These are phyloP conservation scores for barrel medic (Medicago truncatula) DNA, from an alignment of 306 rosid genomes.

Conservation along the genomic window MtrunA17r5.0-ANR NC_053042.1:13024001-13024500, in stretches of 20 bases:
- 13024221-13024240: background rate
- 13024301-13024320: constrained; percentile 61
- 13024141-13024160: constrained; percentile 59
- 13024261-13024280: background rate
- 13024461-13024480: constrained; percentile 14
- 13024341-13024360: constrained; percentile 52
- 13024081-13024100: constrained; percentile 48
- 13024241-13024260: background rate
- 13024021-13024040: constrained; percentile 73
- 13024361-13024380: constrained; percentile 41
- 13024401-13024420: background rate
- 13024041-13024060: constrained; percentile 70
- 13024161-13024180: constrained; percentile 18
- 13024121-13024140: constrained; percentile 55
- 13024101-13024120: constrained; percentile 54
- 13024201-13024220: background rate
- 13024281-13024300: constrained; percentile 63
- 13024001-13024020: constrained; percentile 49
- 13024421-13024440: too few relatives aligned
- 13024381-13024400: background rate
- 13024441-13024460: background rate
- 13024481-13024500: constrained; percentile 26
- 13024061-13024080: constrained; percentile 74
- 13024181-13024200: constrained; percentile 3
- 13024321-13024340: constrained; percentile 58